Evolutionary conservation across 805 yeast species (phyloP), one percentile per base, ranked within the genome.

Genomic region (Hanseniaspora osmophila): DNA sequence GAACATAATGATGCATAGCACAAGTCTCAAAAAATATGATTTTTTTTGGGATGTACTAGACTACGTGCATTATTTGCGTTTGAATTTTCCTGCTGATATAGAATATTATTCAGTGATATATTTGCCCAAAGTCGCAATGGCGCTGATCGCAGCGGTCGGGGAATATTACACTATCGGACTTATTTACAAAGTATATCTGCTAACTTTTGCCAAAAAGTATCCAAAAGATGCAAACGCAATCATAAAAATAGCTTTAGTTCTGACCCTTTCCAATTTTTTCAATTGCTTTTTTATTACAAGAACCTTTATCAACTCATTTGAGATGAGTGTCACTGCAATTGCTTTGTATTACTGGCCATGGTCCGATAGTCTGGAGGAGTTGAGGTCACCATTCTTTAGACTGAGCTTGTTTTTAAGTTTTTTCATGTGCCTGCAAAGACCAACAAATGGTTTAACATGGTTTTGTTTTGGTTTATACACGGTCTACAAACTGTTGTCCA

Each of bases 371-470:
- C 58, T 54, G 30, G 43, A 39, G 2, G 35, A 41, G 6, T 48
- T 60, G 3, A 43, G 51, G 6, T 50, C 54, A 32, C 19, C 18
- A 2, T 45, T 49, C 2, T 62, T 66, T 43, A 49, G 60, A 2
- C 47, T 58, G 10, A 66, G 79, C 3, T 60, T 83, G 42, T 41
- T 60, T 0, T 56, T 79, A 30, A 92, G 85, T 0, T 70, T 77
- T 1, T 33, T 76, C 1, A 68, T 84, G 18, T 81, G 88, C 52
- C 63, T 86, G 0, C 73, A 86, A 7, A 68, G 98, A 47, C 97
- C 98, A 0, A 85, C 95, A 0, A 87, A 84, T 58, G 81, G 71
- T 0, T 54, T 88, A 1, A 63, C 87, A 3, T 92, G 98, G 98
- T 30, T 71, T 0, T 64, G 70, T 27, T 60, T 84, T 18, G 95